Evolutionary conservation across 441 rosid species (phyloP).

Genomic region (Adansonia rubrostipa): DNA sequence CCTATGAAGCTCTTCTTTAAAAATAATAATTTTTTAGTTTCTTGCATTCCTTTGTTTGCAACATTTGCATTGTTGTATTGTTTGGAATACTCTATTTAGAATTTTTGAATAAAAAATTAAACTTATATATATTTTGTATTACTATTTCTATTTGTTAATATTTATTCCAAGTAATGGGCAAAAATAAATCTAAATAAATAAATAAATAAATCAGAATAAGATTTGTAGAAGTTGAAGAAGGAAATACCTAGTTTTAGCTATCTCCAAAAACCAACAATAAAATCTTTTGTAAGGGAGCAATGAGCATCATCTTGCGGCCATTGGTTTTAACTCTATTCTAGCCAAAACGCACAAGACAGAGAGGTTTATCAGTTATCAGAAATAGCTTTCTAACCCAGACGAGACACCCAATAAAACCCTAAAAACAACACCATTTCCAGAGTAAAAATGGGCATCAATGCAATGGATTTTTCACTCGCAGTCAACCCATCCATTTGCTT

Average conservation of each 20-base stretch:
- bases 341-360: background rate
- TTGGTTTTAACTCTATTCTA: background rate
- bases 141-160: too few species aligned
- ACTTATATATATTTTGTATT: too few species aligned
- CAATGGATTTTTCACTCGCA: conserved; percentile 31
- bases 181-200: too few species aligned
- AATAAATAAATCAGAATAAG: too few species aligned
- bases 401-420: background rate
- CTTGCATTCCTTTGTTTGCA: too few species aligned
- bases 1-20: too few species aligned
- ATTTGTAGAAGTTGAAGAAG: too few species aligned
- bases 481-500: conserved; percentile 27
- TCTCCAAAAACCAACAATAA: background rate
- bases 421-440: background rate
- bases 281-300: background rate
- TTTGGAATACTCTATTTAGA: too few species aligned
- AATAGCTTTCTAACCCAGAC: background rate
- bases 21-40: too few species aligned
- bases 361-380: background rate
- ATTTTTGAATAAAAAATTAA: too few species aligned
- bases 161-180: too few species aligned
- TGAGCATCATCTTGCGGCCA: background rate
- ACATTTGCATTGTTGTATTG: too few species aligned
- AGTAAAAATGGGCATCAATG: conserved; percentile 34
- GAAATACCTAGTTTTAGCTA: background rate